Evolutionary conservation across 2,329 filamentous ascomycete genomes (phyloP), one percentile per base, ranked within the genome.

Genomic region (Colletotrichum euphorbiae): DNA sequence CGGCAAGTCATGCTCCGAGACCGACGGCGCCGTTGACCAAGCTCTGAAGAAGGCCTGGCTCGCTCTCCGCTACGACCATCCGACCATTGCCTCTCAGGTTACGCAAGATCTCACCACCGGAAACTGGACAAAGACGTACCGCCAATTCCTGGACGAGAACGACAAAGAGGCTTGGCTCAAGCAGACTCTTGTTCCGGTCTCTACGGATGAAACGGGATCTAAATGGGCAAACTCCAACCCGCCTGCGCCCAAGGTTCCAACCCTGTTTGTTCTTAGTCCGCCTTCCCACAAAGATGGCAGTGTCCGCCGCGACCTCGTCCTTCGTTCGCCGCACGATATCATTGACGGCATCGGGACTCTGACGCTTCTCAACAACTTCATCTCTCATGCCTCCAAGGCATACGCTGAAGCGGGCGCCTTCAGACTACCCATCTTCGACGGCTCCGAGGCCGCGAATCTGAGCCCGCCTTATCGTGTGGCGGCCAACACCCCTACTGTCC

Each of bases 311-410:
- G 80, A 81, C 38, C 65, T 80, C 0, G 70, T 81, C 4, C 71
- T 81, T 15, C 76, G 79, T 1, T 77, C 76, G 2, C 77, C 77
- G 0, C 79, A 81, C 56, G 78, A 81, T 11, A 75, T 80, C n/a
- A 76, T 81, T 6, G 80, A 81, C 36, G 79, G 80, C 0, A 76
- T 81, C 2, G 80, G 80, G 6, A 77, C 78, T 2, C 73, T 81
- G 3, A 73, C 74, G 3, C 70, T 81, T 2, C 68, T 80, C 28
- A 73, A 79, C 58, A 77, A 74, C n/a, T 69, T 77, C 2, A 55
- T 77, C 6, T 12, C 36, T 3, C 71, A 74, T 40, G 73, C 75
- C 0, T 67, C 75, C 0, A 52, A 73, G 4, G 74, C 75, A 0
- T 75, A 74, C 17, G 31, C 60, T 0, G 33, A 72, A 4, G 70